A percentile compares a stretch with the other conserved stretches of the same genome.
Conservation (phyloP, 1,139 yeast species). For the Debaryomyces fabryi region DNA sequence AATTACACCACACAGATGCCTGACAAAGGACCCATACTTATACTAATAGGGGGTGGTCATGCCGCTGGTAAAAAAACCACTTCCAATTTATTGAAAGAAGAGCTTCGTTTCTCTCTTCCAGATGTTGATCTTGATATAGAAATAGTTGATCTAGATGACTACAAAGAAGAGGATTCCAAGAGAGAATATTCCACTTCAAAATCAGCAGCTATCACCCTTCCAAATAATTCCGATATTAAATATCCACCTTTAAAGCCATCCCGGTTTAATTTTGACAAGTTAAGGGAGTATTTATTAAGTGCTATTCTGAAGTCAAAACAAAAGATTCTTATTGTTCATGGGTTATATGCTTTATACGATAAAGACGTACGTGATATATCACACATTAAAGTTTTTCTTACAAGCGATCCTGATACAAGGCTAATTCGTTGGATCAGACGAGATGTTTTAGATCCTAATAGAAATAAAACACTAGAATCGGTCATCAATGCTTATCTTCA, state of each 20-base stretch:
- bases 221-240: constrained; percentile 19
- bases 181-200: constrained; percentile 22
- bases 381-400: constrained; percentile 73
- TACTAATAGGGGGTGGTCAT: constrained; percentile 76
- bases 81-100: constrained; percentile 32
- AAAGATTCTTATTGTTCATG: constrained; percentile 65
- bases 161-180: constrained; percentile 17
- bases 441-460: constrained; percentile 36
- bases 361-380: constrained; percentile 58
- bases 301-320: constrained; percentile 15
- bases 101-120: constrained; percentile 24
- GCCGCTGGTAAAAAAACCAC: constrained; percentile 63
- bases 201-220: constrained; percentile 37
- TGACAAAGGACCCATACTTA: constrained; percentile 32
- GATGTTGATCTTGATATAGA: constrained; percentile 29
- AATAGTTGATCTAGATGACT: constrained; percentile 45
- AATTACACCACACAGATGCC: background rate
- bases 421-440: constrained; percentile 71
- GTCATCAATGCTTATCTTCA: constrained; percentile 64
- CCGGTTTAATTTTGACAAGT: constrained; percentile 36
- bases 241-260: constrained; percentile 40
- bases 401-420: constrained; percentile 83
- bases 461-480: constrained; percentile 41
- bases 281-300: constrained; percentile 22
- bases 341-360: constrained; percentile 79